Evolutionary conservation across 2,329 filamentous ascomycete species (phyloP), one percentile per base, ranked within the genome.

Genomic region (Fusarium sp.): DNA sequence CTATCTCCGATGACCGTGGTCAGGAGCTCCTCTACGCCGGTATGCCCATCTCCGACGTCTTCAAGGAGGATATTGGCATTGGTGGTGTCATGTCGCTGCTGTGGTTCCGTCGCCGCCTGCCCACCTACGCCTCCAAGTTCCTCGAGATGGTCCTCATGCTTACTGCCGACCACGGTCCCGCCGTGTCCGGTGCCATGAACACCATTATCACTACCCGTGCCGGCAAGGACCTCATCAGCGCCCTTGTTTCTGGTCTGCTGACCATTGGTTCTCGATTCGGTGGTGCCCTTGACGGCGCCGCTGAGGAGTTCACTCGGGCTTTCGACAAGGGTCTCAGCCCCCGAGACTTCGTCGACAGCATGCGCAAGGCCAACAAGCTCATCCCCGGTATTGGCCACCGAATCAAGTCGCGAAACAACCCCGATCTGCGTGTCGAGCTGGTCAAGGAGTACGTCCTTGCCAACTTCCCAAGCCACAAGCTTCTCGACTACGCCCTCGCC

Each of bases 131-230:
- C 81, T 97, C 94, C 90, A 97, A 97, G 88, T 99, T 99, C 90
- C 88, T 99, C 79, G 96, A 99, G 90, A 99, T 99, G 96, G 96
- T 99, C 77, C 96, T 99, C 84, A 99, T 99, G 96, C 92, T 99
- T 82, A 99, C 96, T 82, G 96, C 96, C 80, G 96, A 99, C 83
- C 96, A 99, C 92, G 96, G 96, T 86, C 96, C 96, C 63, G 96
- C 96, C 79, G 96, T 99, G 79, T 99, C 96, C 79, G 96, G 96
- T 90, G 96, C 96, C 85, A 99, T 99, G 96, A 99, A 99, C 92
- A 99, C 96, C 84, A 99, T 99, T 84, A 98, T 99, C 84, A 99
- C 96, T 73, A 99, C 96, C 69, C 94, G 96, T 93, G 96, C 96
- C 74, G 96, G 96, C 84, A 99, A 99, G 90, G 96, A 99, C 83